Evolutionary conservation across 306 rosid species (phyloP), one percentile per base, ranked within the genome.

Genomic region (Purshia tridentata): DNA sequence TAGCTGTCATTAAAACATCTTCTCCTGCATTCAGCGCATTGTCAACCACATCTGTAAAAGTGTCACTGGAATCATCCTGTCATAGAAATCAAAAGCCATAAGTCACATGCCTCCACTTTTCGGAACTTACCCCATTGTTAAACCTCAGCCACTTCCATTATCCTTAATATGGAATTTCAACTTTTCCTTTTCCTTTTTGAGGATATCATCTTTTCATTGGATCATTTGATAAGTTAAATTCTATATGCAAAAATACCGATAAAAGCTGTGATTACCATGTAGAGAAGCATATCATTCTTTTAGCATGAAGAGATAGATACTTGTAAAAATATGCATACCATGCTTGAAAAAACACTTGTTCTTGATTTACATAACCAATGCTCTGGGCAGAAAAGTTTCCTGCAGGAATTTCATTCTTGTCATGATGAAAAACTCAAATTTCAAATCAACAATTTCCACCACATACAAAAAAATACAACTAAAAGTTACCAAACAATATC

Each of bases 41-140:
- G 55, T 48, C 78, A 74, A 57, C 82, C 72, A 77, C 49, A 47
- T 87, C 84, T 10, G 84, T 63, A 72, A 83, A 47, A 52, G 72
- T 44, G 19, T 86, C 86, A 69, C 63, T 74, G 39, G 90, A 84
- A 76, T 84, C 86, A 65, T 79, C 85, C 96, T 89, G 92, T 73
- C 73, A 74, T 29, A 18, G 65, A 72, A 83, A 76, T 73, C 72
- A 84, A 79, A 51, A 83, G 39, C 78, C 76, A 72, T 74, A 55
- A 80, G 74, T 84, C 77, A 46, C 48, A 80, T n/a, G 53, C 57
- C 72, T 52, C 65, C 68, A 57, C 51, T 48, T 37, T 70, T 76
- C n/a, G 37, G 39, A 10, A 15, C 57, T 47, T 47, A 67, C 55
- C 20, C 29, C 23, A 52, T 69, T 9, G 10, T 49, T 41, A 44